Evolutionary conservation across 139 green algal genomes (phyloP).

Genomic region (Micractinium conductrix): DNA sequence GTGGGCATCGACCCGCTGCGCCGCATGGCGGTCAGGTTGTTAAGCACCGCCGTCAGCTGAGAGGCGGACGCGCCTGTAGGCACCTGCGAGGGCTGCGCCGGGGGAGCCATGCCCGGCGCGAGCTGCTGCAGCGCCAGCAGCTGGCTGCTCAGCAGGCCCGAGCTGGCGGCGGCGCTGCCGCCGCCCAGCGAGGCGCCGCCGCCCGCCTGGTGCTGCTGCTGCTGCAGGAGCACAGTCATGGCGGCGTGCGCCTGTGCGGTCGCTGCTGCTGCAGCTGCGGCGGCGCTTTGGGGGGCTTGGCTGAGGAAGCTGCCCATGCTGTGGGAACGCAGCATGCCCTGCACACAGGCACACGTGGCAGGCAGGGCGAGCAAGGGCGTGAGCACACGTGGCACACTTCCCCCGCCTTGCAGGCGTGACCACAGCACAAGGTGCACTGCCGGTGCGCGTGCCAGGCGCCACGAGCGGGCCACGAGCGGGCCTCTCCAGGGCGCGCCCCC

Average conservation of each 20-base stretch:
- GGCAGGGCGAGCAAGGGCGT: too few relatives aligned
- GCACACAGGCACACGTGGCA: not conserved
- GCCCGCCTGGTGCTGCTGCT: conserved; percentile 1
- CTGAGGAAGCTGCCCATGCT: not conserved
- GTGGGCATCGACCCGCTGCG: conserved; percentile 11
- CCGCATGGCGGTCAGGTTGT: conserved; percentile 40
- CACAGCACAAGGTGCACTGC: too few relatives aligned
- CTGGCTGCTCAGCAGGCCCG: conserved; percentile 11
- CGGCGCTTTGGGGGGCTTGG: not conserved
- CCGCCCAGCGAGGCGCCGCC: not conserved
- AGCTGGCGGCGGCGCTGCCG: not conserved
- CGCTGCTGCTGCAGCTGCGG: not conserved
- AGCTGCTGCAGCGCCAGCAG: conserved; percentile 25
- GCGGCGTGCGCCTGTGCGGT: conserved; percentile 11
- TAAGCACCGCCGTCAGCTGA: conserved; percentile 41
- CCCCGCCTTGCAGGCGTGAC: too few relatives aligned
- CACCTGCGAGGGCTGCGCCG: conserved; percentile 1
- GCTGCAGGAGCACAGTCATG: conserved; percentile 19
- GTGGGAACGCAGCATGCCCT: not conserved
- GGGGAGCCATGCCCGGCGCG: not conserved
- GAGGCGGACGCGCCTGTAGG: conserved; percentile 16
- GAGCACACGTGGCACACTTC: too few relatives aligned
- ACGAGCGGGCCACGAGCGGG: too few relatives aligned
- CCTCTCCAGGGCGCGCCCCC: too few relatives aligned
- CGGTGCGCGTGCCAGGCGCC: too few relatives aligned